Base-by-base conservation (phyloP, 108 stramenopile species). In the Thalassiosira profunda region DNA sequence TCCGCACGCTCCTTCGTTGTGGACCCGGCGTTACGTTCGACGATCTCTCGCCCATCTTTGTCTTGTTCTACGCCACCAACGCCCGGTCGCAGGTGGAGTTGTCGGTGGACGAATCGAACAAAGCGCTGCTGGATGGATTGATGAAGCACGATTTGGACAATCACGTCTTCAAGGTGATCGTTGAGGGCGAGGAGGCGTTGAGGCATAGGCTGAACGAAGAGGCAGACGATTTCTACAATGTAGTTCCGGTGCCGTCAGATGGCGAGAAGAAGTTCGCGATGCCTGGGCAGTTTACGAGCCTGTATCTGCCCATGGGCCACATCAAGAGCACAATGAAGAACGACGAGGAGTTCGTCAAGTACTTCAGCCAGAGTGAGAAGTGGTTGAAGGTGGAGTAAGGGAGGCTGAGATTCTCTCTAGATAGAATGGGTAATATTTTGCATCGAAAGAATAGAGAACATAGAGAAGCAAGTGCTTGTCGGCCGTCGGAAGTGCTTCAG, bases 211-310 rank as follows among this genome's bases (percentile, higher is more conserved):
- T 55, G 5, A 42, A 49, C 11, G 60, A 41, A 0, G 66, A 74
- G 33, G 37, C 20, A 24, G 80, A 85, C 8, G 70, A 79, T 36
- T 73, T 78, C 37, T 83, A 72, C 34, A 80, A 88, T 36, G 26
- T 64, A 11, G 83, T 89, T 36, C 63, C 41, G 40, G 70, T 57
- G 20, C 41, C 64, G 12, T 4, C 31, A 17, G 31, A 28, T 10
- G 57, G 9, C 3, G 59, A 67, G 47, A 69, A 53, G 26, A 56
- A 68, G 15, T 90, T 85, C 68, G 80, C 86, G 6, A 83, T 91
- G 88, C 86, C 79, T 4, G 90, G 90, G 7, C 84, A 91, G n/a
- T 95, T 95, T 62, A 62, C 87, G 8, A 86, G 84, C 41, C 58
- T 85, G 29, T 86, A 84, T 49, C 76, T 95, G 44, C 82, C 86